phyloP scores from a whole-genome alignment of 495 filamentous ascomycete species.

The Lepidopterella palustris region DNA sequence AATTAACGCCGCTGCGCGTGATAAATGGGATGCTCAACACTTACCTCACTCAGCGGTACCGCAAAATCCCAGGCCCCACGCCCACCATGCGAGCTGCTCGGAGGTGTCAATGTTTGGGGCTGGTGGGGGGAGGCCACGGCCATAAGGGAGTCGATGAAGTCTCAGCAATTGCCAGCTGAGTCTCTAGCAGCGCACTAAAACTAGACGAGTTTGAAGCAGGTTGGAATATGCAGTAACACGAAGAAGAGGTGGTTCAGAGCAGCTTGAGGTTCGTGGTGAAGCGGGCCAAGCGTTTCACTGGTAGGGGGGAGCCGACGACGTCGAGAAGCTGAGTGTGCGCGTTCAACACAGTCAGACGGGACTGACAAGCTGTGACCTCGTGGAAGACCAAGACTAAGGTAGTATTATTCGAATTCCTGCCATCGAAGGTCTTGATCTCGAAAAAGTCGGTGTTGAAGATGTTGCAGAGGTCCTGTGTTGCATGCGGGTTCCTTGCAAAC shows the following conservation, averaged over 20 bases:
- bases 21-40: slow-evolving; percentile 6
- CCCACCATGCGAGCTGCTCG: slow-evolving; percentile 47
- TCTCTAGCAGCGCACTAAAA: too few relatives aligned
- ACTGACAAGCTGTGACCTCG: background rate
- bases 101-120: slow-evolving; percentile 39
- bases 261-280: background rate
- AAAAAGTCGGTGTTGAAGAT: background rate
- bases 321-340: background rate
- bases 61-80: slow-evolving; percentile 48
- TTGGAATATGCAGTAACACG: background rate
- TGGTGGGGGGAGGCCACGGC: slow-evolving; percentile 24
- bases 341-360: background rate
- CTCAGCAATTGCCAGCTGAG: background rate
- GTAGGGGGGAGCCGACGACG: background rate
- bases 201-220: too few relatives aligned
- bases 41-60: slow-evolving; percentile 36
- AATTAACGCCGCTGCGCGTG: background rate
- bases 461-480: background rate
- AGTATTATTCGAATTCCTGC: background rate
- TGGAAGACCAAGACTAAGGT: background rate
- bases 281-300: background rate
- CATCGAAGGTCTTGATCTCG: background rate
- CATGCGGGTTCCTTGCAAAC: background rate
- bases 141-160: slow-evolving; percentile 6
- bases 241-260: background rate